Base-by-base conservation (phyloP, 1,284 basidiomycete species). In the Mycena citricolor region DNA sequence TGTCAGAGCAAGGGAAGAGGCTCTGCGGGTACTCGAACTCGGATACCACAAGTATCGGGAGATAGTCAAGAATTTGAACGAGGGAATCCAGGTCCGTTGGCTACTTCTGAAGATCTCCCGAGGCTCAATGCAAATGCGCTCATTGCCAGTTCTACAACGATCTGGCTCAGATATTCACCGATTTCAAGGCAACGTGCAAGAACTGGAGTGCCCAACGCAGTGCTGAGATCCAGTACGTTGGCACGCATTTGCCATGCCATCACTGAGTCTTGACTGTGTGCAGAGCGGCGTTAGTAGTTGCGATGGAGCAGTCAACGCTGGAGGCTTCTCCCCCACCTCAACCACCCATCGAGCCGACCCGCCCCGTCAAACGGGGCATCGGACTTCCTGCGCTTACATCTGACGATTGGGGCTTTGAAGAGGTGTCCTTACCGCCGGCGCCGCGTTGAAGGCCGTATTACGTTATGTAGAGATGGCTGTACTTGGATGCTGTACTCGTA, bases 41-140 rank as follows among this genome's bases (percentile, higher is more conserved):
- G 90, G 92, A 1, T 91, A 92, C 64, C 84, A 85, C 66, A 92
- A 92, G 60, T 97, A 94, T 65, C 76, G 80, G 37, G 94, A 97
- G 64, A 87, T 97, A 13, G 74, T 73, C 2, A 79, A 81, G 42
- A 93, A 97, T 61, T 71, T 95, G 10, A 84, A 90, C 39, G 94
- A 97, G 61, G 94, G 94, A 2, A 74, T 91, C 54, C 86, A 92
- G 70, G 89, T 85, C 54, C 22, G 65, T 26, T 7, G 16, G 12
- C 28, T 41, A 17, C 32, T n/a, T 17, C 23, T 37, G 11, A 45
- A 3, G 7, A 26, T 19, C 25, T 8, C 14, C 17, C 1, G 19
- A 3, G 22, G 2, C 32, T 31, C 23, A 43, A n/a, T n/a, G n/a
- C n/a, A n/a, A n/a, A n/a, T n/a, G n/a, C n/a, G n/a, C 16, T 33